phyloP scores from a whole-genome alignment of 202 grass and related monocot genomes.

The Musa balbisiana region DNA sequence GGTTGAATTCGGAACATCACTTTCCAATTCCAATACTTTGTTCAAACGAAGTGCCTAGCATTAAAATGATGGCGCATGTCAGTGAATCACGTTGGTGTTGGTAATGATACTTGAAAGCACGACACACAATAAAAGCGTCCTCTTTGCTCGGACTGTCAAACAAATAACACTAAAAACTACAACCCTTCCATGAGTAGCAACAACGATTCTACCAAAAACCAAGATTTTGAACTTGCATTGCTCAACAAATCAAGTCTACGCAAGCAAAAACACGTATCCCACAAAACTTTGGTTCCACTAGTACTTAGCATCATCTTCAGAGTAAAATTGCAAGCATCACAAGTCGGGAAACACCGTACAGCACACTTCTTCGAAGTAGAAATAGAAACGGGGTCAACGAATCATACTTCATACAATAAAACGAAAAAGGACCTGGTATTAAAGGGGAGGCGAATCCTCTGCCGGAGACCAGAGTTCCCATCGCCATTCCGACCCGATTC shows the following conservation, averaged over 20 bases:
- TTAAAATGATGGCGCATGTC: neutral
- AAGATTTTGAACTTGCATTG: neutral
- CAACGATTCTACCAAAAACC: neutral
- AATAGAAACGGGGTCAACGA: too few species aligned
- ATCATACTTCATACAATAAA: too few species aligned
- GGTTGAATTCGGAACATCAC: neutral
- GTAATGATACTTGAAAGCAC: neutral
- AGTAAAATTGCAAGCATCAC: neutral
- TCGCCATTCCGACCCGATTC: constrained; percentile 35
- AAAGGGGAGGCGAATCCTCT: constrained; percentile 41
- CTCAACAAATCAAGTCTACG: neutral
- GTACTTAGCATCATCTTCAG: neutral
- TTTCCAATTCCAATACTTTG: neutral
- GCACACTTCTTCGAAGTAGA: neutral
- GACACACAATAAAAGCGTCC: too few species aligned
- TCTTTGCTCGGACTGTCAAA: too few species aligned
- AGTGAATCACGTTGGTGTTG: neutral
- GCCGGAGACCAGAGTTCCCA: constrained; percentile 47
- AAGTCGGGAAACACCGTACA: neutral
- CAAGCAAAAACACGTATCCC: neutral
- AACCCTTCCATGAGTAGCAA: neutral
- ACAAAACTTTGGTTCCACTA: neutral
- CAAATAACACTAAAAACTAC: neutral
- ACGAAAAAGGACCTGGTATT: constrained; percentile 25
- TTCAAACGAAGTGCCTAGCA: neutral